Evolutionary conservation across 1,284 basidiomycete genomes (phyloP).

Genomic region (Coniferiporia weirii): DNA sequence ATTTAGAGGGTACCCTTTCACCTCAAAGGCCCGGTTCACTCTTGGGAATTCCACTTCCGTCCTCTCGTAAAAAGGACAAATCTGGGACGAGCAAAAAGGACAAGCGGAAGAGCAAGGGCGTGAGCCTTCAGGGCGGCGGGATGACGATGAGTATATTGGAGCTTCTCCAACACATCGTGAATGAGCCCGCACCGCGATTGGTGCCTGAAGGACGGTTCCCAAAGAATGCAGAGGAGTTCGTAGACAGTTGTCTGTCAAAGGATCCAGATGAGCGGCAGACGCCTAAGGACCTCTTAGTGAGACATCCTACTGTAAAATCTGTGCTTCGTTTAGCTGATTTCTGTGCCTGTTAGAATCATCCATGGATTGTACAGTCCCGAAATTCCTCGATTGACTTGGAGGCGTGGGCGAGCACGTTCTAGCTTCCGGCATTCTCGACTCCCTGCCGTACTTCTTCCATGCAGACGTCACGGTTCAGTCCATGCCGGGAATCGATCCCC

Average conservation of each 20-base stretch:
- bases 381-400: slow-evolving; percentile 51
- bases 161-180: slow-evolving; percentile 95
- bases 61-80: slow-evolving; percentile 31
- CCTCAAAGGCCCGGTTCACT: slow-evolving; percentile 39
- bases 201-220: slow-evolving; percentile 68
- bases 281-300: slow-evolving; percentile 77
- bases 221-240: slow-evolving; percentile 67
- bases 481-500: background rate
- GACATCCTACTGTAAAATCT: slow-evolving; percentile 25
- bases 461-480: background rate
- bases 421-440: slow-evolving; percentile 17
- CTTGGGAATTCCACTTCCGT: slow-evolving; percentile 9
- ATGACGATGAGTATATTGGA: slow-evolving; percentile 98
- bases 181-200: slow-evolving; percentile 86
- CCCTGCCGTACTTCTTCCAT: background rate
- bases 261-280: slow-evolving; percentile 72
- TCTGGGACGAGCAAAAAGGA: slow-evolving; percentile 32
- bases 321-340: slow-evolving; percentile 9
- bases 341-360: slow-evolving; percentile 40
- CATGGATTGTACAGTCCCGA: slow-evolving; percentile 51
- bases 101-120: slow-evolving; percentile 72
- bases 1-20: slow-evolving; percentile 58
- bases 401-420: slow-evolving; percentile 61
- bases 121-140: slow-evolving; percentile 82
- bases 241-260: slow-evolving; percentile 82